phyloP scores from a whole-genome alignment of 2,329 filamentous ascomycete species.

The Aspergillus terreus region DNA sequence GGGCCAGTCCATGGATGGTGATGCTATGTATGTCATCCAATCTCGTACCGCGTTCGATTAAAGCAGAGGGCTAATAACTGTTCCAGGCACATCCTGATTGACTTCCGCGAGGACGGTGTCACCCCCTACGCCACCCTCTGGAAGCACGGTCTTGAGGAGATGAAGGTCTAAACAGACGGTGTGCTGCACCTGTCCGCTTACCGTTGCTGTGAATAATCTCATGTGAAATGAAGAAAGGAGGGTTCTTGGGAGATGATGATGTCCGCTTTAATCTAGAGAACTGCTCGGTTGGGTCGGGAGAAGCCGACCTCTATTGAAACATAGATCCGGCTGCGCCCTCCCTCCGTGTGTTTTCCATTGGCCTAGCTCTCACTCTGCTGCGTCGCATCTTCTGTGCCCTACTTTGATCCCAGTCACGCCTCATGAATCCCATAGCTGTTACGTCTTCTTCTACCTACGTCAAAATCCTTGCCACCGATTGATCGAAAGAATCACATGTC shows the following conservation, averaged over 20 bases:
- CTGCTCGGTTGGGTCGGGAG: not conserved
- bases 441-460: conserved; percentile 6
- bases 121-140: conserved; percentile 88
- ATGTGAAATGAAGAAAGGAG: conserved; percentile 21
- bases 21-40: conserved; percentile 72
- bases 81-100: conserved; percentile 77
- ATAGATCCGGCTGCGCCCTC: no score
- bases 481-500: not conserved
- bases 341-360: not conserved
- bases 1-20: conserved; percentile 86
- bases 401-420: conserved; percentile 33
- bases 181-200: not conserved
- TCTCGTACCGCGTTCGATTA: not conserved
- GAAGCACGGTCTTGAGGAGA: conserved; percentile 87
- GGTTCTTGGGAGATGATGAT: not conserved
- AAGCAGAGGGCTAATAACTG: not conserved
- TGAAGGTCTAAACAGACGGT: conserved; percentile 71
- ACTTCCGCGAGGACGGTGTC: conserved; percentile 94
- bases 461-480: not conserved
- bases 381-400: conserved; percentile 26
- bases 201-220: conserved; percentile 15
- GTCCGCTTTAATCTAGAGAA: not conserved
- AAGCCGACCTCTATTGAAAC: not conserved
- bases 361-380: conserved; percentile 13
- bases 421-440: conserved; percentile 33